phyloP scores from a whole-genome alignment of 352 stramenopile genomes.

The Phytopythium mirpurense region DNA sequence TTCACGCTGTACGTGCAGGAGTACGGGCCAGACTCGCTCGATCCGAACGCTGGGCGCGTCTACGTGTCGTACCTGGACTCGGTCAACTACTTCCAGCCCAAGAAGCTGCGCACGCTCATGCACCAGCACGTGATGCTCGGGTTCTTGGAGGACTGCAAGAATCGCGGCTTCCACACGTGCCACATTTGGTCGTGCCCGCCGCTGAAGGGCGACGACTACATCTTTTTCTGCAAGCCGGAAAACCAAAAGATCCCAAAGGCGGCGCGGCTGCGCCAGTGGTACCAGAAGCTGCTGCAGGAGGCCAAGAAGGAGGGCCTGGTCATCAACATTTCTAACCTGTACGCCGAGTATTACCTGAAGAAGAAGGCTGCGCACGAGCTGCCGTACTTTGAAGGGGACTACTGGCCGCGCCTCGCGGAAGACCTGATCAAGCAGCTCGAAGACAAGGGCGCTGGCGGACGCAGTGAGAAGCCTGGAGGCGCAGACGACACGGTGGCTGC shows the following conservation, averaged over 20 bases:
- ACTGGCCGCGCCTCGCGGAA: conserved; percentile 97
- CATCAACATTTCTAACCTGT: conserved; percentile 79
- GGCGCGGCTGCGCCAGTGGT: conserved; percentile 81
- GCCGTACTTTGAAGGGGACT: conserved; percentile 99
- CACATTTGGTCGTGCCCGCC: conserved; percentile 91
- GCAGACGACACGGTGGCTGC: conserved; percentile 11
- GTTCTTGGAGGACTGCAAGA: conserved; percentile 85
- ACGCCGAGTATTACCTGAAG: conserved; percentile 86
- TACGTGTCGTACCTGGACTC: conserved; percentile 90
- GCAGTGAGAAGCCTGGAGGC: conserved; percentile 17
- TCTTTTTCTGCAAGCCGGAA: conserved; percentile 89
- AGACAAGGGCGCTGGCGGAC: conserved; percentile 73
- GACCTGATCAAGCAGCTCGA: conserved; percentile 98
- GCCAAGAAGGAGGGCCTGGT: conserved; percentile 81
- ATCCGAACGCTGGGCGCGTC: conserved; percentile 73
- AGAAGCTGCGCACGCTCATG: conserved; percentile 85
- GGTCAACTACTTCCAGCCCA: conserved; percentile 88
- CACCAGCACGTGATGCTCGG: conserved; percentile 87
- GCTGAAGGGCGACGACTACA: conserved; percentile 86
- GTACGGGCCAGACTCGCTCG: conserved; percentile 66
- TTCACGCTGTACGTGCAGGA: conserved; percentile 90
- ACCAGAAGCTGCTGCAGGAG: conserved; percentile 76
- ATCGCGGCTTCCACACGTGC: conserved; percentile 81
- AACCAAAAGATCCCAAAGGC: conserved; percentile 90
- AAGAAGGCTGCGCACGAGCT: conserved; percentile 87